Percentiles rank a stretch among this genome's conserved stretches.
These are phyloP conservation scores for Physcomitrellopsis africana DNA, from an alignment of 225 moss, liverwort and hornwort genomes.

Conservation along the genomic window DNA sequence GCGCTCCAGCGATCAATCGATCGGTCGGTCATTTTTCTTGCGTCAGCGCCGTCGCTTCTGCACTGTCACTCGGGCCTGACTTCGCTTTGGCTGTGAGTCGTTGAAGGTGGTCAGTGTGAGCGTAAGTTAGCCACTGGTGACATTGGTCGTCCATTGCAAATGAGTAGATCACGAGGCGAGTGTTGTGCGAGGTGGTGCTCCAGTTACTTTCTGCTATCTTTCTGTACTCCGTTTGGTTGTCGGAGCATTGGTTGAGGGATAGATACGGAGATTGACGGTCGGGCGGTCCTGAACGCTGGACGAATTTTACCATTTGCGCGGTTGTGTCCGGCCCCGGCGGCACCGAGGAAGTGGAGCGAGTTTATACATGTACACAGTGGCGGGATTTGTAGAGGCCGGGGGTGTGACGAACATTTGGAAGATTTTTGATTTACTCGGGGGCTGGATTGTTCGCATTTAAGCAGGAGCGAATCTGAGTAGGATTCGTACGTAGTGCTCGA, in stretches of 20 bases:
- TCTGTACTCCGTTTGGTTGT: constrained; percentile 30
- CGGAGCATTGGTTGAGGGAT: constrained; percentile 28
- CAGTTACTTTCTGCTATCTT: constrained; percentile 21
- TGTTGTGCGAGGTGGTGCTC: constrained; percentile 20
- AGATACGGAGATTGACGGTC: not conserved
- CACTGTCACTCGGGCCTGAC: not conserved
- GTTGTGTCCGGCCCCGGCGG: not conserved
- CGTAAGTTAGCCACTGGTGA: not conserved
- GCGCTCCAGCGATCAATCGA: not conserved
- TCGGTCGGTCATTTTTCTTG: too few relatives aligned
- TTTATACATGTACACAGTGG: not conserved
- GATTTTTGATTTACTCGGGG: not conserved
- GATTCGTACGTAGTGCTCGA: constrained; percentile 4
- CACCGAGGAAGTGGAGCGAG: not conserved
- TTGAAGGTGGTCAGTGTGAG: not conserved
- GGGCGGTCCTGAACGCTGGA: not conserved
- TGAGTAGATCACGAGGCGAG: constrained; percentile 33
- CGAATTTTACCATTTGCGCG: not conserved
- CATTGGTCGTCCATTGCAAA: constrained; percentile 17
- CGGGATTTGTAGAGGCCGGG: not conserved
- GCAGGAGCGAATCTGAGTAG: constrained; percentile 3
- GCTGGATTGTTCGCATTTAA: not conserved
- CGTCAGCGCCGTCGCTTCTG: not conserved
- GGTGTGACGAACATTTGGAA: not conserved
- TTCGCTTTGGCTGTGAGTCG: not conserved